These are phyloP conservation scores for Cyberlindnera mrakii DNA, from an alignment of 805 yeast genomes.

Conservation along the genomic window DNA sequence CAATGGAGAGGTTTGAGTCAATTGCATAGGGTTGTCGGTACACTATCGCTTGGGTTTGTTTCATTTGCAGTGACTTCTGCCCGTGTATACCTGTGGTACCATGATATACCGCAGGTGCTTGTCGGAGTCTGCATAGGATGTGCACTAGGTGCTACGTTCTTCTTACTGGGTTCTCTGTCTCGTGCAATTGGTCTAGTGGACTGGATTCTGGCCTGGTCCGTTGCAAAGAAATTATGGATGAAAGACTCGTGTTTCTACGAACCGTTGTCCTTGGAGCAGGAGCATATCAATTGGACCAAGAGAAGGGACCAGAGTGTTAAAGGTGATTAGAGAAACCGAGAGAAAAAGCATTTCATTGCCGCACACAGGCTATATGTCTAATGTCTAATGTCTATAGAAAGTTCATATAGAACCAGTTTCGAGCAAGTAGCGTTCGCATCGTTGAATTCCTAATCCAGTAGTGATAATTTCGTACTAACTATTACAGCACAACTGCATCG, in stretches of 20 bases:
- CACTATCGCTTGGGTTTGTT: conserved; percentile 23
- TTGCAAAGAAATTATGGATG: conserved; percentile 44
- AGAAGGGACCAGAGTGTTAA: conserved; percentile 14
- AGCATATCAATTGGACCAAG: conserved; percentile 30
- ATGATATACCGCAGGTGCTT: conserved; percentile 62
- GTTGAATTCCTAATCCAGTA: background rate
- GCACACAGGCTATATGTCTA: too few relatives aligned
- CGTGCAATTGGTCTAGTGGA: conserved; percentile 66
- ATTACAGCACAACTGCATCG: background rate
- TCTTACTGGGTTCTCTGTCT: conserved; percentile 40
- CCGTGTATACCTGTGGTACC: conserved; percentile 75
- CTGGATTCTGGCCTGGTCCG: conserved; percentile 55
- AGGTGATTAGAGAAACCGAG: background rate
- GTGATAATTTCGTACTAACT: too few relatives aligned
- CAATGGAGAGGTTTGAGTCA: conserved; percentile 35
- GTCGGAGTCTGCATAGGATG: conserved; percentile 68
- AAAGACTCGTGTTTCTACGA: conserved; percentile 55
- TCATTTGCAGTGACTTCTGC: conserved; percentile 52
- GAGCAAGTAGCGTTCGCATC: background rate
- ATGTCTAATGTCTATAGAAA: too few relatives aligned
- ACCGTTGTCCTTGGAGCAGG: conserved; percentile 42
- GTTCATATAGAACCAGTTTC: too few relatives aligned
- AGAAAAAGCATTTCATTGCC: background rate
- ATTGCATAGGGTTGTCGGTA: conserved; percentile 26
- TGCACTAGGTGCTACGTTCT: conserved; percentile 53